Base-by-base conservation (phyloP, 1,284 basidiomycete genomes). In the Bjerkandera adusta region DNA sequence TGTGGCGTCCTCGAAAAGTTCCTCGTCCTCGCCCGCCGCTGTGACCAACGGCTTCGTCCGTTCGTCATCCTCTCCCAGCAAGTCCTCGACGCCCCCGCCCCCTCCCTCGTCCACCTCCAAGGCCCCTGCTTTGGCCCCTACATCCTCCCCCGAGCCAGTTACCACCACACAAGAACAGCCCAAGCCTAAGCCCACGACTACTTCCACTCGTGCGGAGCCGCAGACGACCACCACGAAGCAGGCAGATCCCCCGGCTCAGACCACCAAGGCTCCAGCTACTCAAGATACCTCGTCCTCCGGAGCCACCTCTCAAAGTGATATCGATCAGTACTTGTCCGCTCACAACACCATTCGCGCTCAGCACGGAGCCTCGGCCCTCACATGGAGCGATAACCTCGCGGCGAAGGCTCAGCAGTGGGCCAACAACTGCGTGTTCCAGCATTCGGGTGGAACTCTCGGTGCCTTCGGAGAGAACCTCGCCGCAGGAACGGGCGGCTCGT, bases 401-500 rank as follows among this genome's bases (percentile, higher is more conserved):
- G 55, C 57, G 16, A 75, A 75, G 48, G 85, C 84, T 24, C 78
- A 82, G 59, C 53, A 72, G 49, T 87, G 84, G 85, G 81, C 83
- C 3, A 72, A 81, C 55, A 63, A 67, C 16, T 87, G 84, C 55
- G 60, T 70, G 5, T 85, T 83, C 63, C 22, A 79, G 55, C 84
- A 88, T 58, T 85, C 83, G 18, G 76, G 76, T 22, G 83, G 83
- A 35, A 61, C 68, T 22, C 73, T 85, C 36, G 83, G 83, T 6
- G 68, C 72, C 6, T 77, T 71, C 52, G 83, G 84, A 83, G 83
- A 85, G 65, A 85, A 86, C 55, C 63, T 85, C 52, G 81, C 82
- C 48, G 82, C 83, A 49, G 83, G 82, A 6, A 83, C 82, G 27
- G 81, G 80, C 5, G 57, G 57, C 36, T 57, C 53, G 26, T 84